Base-by-base conservation (phyloP, 2,329 filamentous ascomycete genomes). In the Didymellaceae sp. region DNA sequence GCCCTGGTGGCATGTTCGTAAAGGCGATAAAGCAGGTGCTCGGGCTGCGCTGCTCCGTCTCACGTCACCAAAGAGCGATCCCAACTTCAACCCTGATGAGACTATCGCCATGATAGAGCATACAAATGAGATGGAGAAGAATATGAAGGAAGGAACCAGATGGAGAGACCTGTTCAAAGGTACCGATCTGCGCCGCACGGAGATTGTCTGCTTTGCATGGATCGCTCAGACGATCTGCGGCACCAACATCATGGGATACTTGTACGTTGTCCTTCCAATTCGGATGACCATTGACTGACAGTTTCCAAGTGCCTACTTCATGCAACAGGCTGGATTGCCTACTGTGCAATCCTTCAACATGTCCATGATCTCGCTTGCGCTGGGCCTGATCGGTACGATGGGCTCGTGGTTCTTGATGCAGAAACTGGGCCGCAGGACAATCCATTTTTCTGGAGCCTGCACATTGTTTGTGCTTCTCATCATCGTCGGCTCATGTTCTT, bases 31-130 rank as follows among this genome's bases (percentile, higher is more conserved):
- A 28, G 81, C 83, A 5, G 84, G 87, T 13, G 88, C 87, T 16
- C 87, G 87, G 72, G 74, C 77, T 28, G 78, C 86, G 2, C 77
- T 90, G 16, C 74, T 86, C 38, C 83, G 87, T 3, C 75, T 90
- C 18, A 89, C 87, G 1, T 86, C 81, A 58, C 65, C 77, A 5
- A 77, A 83, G 53, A 77, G 77, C 34, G 84, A 90, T 54, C 85
- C 84, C 0, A 82, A 86, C 20, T 65, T 65, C 51, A 63, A 68
- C 18, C 55, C 60, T 7, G 66, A 68, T 37, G 62, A 67, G 7
- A 94, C 89, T 0, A 81, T 96, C 53, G 86, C 89, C 58, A 93
- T 95, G 89, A 96, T 96, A 85, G 84, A 90, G 3, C 89, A 94
- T 66, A 96, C 91, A 1, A 91, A 88, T 1, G 87, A 88, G 1